These are phyloP conservation scores for Dothideomycetes sp. DNA, from an alignment of 2,329 filamentous ascomycete genomes.

Conservation along the genomic window DNA sequence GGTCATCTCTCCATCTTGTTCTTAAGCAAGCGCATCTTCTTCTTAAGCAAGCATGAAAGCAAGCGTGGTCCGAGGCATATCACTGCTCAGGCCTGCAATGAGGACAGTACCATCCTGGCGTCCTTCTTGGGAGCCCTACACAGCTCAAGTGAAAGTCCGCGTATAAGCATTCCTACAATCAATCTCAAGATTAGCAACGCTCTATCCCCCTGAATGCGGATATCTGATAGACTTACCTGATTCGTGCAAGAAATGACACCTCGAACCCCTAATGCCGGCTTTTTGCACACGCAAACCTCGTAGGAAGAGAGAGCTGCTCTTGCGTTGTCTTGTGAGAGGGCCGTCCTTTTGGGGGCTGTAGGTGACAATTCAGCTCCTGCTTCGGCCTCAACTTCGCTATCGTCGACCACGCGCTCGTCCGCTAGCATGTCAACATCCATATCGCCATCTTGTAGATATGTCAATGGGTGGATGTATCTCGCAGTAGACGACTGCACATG, in stretches of 20 bases:
- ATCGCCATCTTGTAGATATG: too few relatives aligned
- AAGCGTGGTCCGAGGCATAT: too few relatives aligned
- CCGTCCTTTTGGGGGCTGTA: neutral
- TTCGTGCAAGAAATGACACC: constrained; percentile 19
- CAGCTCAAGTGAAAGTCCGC: constrained; percentile 21
- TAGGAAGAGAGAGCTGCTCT: too few relatives aligned
- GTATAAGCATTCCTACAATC: constrained; percentile 14
- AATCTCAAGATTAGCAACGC: neutral
- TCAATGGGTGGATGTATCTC: neutral
- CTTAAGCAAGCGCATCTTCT: too few relatives aligned
- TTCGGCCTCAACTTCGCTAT: constrained; percentile 2
- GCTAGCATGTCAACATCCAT: neutral
- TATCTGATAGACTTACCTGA: constrained; percentile 15
- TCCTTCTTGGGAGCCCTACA: constrained; percentile 17
- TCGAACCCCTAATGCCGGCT: constrained; percentile 9
- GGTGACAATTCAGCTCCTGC: constrained; percentile 7
- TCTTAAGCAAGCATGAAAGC: too few relatives aligned
- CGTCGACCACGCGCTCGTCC: constrained; percentile 4
- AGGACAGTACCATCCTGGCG: constrained; percentile 17
- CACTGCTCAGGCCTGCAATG: constrained; percentile 17
- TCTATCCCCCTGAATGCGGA: too few relatives aligned
- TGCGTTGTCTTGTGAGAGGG: neutral
- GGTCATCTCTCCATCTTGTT: too few relatives aligned
- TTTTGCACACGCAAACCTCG: constrained; percentile 19
- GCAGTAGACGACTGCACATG: neutral